Base-by-base conservation (phyloP, 2,329 filamentous ascomycete genomes). In the Talaromyces piceae region DNA sequence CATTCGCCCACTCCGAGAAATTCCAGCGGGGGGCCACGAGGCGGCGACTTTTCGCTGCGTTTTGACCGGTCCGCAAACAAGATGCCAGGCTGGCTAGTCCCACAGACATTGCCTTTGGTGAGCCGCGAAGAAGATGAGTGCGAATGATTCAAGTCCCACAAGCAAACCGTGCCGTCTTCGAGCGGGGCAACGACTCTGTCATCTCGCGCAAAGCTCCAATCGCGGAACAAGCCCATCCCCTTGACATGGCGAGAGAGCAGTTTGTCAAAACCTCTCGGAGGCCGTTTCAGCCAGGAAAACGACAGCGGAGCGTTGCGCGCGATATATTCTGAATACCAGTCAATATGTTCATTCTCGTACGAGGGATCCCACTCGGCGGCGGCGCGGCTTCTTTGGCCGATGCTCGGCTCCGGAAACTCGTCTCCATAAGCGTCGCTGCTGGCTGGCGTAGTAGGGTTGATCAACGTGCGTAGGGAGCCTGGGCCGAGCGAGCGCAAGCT, bases 321-420 rank as follows among this genome's bases (percentile, higher is more conserved):
- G 56, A 94, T 85, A 63, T 90, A 95, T 67, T 96, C 91, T 50
- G 87, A 80, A 66, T 95, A 95, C 86, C 89, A 96, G 45, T 87
- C 82, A 18, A 91, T 76, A 37, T 74, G 75, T 68, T 96, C 90
- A 4, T 70, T 73, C 0, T 83, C 80, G 56, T 86, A 89, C 0
- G 81, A 81, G 0, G 88, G 88, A 59, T 95, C 88, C 90, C 90
- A 95, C 58, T 88, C 88, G 4, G 84, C 83, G 3, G 64, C 65
- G 9, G 63, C 68, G 52, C 59, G 63, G 33, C 59, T 62, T 52
- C 61, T 60, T 49, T 60, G 61, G 25, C 58, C 62, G 50, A 58
- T 57, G 12, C 67, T 63, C 23, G 46, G 31, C 16, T 47, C 48
- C n/a, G 43, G 7, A 23, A 41, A 30, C 11, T 33, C 30, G 26